phyloP scores from a whole-genome alignment of 176 grass and related monocot species.

The Canna indica region DNA sequence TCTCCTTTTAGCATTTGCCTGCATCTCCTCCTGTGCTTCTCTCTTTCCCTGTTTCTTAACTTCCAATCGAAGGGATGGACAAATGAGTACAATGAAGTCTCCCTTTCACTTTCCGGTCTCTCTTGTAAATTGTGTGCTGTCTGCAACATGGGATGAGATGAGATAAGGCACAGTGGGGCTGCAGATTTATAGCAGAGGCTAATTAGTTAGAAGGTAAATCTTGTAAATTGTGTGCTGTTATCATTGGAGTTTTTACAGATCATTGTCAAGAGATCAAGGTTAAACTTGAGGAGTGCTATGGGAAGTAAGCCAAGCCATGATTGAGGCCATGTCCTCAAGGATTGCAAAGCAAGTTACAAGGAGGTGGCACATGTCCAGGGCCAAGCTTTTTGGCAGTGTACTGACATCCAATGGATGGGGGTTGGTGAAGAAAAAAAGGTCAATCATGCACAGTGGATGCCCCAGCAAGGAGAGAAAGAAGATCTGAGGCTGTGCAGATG shows the following conservation, averaged over 20 bases:
- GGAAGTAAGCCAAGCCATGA: background rate
- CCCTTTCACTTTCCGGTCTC: background rate
- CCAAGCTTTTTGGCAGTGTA: background rate
- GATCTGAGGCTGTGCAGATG: background rate
- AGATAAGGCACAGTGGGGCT: background rate
- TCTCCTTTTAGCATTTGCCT: constrained; percentile 34
- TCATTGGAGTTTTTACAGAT: background rate
- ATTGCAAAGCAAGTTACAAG: background rate
- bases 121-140: background rate
- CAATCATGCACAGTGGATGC: background rate
- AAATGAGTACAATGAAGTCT: background rate
- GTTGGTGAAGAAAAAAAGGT: background rate
- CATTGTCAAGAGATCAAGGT: background rate
- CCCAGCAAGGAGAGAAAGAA: background rate
- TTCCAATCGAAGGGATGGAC: background rate
- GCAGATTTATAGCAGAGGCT: background rate
- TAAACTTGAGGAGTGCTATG: background rate
- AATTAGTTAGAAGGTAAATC: too few species aligned
- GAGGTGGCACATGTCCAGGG: background rate
- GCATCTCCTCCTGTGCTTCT: constrained; percentile 23
- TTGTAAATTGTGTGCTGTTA: too few species aligned
- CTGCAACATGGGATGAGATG: too few species aligned
- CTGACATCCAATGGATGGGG: background rate
- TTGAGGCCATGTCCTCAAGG: background rate
- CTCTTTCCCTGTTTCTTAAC: constrained; percentile 7